phyloP scores from a whole-genome alignment of 495 filamentous ascomycete genomes.

The Physcia stellaris region DNA sequence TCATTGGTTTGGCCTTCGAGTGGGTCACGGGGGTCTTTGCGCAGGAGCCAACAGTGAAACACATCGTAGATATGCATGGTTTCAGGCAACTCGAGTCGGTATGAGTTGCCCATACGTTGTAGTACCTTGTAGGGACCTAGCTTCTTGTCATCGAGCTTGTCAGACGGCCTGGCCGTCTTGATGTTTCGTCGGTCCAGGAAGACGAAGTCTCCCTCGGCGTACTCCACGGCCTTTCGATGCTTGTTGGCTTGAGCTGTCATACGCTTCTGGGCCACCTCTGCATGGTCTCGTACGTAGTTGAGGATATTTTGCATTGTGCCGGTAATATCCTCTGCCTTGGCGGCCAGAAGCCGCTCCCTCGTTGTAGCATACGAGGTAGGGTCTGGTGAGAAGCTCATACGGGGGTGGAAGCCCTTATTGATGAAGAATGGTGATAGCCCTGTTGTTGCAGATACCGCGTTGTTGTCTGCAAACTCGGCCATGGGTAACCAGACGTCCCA shows the following conservation, averaged over 20 bases:
- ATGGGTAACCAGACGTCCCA: no score
- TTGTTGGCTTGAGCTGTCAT: no score
- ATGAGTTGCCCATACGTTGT: neutral
- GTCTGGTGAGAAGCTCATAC: neutral
- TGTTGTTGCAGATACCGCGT: no score
- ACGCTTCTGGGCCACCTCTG: no score
- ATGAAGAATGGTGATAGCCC: slow-evolving; percentile 14
- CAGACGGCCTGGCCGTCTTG: no score
- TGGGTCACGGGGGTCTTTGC: neutral
- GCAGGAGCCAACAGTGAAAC: neutral
- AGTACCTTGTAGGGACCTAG: neutral
- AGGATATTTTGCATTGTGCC: neutral
- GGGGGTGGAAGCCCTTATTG: slow-evolving; percentile 5
- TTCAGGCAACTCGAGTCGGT: neutral
- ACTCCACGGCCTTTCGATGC: no score
- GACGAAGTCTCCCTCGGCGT: no score
- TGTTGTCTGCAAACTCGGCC: no score
- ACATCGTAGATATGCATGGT: no score
- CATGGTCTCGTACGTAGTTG: no score
- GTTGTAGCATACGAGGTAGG: neutral
- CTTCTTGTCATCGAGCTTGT: no score
- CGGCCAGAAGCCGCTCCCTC: neutral
- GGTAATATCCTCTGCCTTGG: neutral
- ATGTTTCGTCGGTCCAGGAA: no score
- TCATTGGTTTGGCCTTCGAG: slow-evolving; percentile 3